Percentiles rank a stretch among this genome's conserved stretches.
Evolutionary conservation across 2,329 filamentous ascomycete genomes (phyloP).

Genomic region (Neonectria magnoliae): DNA sequence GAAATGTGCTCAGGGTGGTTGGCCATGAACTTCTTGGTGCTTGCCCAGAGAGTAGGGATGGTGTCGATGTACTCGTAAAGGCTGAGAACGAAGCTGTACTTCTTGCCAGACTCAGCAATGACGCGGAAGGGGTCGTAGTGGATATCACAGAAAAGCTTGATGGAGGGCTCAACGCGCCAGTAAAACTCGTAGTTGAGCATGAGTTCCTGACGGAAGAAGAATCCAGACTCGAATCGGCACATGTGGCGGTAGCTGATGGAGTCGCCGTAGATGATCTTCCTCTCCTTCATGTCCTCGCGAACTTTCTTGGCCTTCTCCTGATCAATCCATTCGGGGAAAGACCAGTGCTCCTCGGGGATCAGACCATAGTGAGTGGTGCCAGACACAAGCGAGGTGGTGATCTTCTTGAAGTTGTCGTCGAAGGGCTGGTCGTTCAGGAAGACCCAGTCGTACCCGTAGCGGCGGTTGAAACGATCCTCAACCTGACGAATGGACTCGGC

Average conservation of each 20-base stretch:
- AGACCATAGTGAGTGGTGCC: conserved; percentile 91
- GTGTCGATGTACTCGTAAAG: conserved; percentile 97
- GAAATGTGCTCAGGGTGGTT: conserved; percentile 89
- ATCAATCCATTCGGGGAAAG: conserved; percentile 94
- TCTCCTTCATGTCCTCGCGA: conserved; percentile 90
- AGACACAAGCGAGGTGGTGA: conserved; percentile 89
- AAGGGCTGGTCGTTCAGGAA: conserved; percentile 98
- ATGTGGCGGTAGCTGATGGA: conserved; percentile 98
- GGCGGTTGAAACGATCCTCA: conserved; percentile 97
- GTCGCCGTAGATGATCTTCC: conserved; percentile 98
- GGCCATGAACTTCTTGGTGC: conserved; percentile 92
- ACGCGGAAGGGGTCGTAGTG: conserved; percentile 95
- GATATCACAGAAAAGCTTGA: conserved; percentile 96
- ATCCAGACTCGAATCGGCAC: conserved; percentile 98
- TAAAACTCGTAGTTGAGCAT: conserved; percentile 99
- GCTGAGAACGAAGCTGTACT: conserved; percentile 96
- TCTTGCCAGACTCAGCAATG: conserved; percentile 97
- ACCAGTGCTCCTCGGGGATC: conserved; percentile 95
- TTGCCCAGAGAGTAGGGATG: conserved; percentile 95
- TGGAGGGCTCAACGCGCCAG: conserved; percentile 97
- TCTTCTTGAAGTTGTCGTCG: conserved; percentile 90
- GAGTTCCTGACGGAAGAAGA: conserved; percentile 95
- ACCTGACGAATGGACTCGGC: conserved; percentile 94
- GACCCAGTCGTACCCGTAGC: conserved; percentile 99
- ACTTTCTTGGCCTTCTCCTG: conserved; percentile 91